Evolutionary conservation across 371 early-diverging fungal species (phyloP).

Genomic region (Choanephora cucurbitarum): DNA sequence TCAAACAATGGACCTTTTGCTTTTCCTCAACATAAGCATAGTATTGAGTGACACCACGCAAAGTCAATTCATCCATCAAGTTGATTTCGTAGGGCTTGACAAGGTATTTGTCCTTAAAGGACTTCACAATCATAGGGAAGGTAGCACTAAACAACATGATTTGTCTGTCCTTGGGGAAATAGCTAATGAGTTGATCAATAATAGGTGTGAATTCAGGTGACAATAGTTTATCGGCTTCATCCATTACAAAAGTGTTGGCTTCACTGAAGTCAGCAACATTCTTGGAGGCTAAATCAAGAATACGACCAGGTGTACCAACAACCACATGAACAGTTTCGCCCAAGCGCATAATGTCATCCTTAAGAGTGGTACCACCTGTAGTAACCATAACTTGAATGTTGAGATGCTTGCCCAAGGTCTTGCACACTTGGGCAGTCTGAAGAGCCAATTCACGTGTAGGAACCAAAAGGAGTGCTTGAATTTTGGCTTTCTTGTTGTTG

Average conservation of each 20-base stretch:
- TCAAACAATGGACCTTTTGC: slow-evolving; percentile 97
- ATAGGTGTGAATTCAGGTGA: slow-evolving; percentile 95
- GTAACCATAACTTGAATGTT: slow-evolving; percentile 93
- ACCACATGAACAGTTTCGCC: slow-evolving; percentile 90
- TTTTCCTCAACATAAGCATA: slow-evolving; percentile 97
- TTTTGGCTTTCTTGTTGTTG: slow-evolving; percentile 69
- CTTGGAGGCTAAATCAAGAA: slow-evolving; percentile 93
- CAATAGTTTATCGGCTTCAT: slow-evolving; percentile 98
- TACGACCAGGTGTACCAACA: slow-evolving; percentile 97
- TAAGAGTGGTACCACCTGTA: slow-evolving; percentile 95
- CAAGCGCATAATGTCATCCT: slow-evolving; percentile 97
- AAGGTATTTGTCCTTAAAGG: slow-evolving; percentile 92
- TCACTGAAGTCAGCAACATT: slow-evolving; percentile 85
- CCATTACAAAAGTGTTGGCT: slow-evolving; percentile 91
- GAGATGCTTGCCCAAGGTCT: slow-evolving; percentile 90
- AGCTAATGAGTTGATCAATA: slow-evolving; percentile 87
- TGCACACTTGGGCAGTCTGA: slow-evolving; percentile 94
- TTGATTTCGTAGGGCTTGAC: slow-evolving; percentile 96
- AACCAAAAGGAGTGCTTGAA: slow-evolving; percentile 88
- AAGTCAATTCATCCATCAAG: slow-evolving; percentile 97
- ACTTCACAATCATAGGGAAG: slow-evolving; percentile 96
- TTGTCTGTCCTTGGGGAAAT: slow-evolving; percentile 84
- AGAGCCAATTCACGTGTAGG: slow-evolving; percentile 98
- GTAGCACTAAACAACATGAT: slow-evolving; percentile 98
- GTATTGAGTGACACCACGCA: slow-evolving; percentile 97